phyloP scores from a whole-genome alignment of 345 rosid species.

The Carallia pectinifolia region DNA sequence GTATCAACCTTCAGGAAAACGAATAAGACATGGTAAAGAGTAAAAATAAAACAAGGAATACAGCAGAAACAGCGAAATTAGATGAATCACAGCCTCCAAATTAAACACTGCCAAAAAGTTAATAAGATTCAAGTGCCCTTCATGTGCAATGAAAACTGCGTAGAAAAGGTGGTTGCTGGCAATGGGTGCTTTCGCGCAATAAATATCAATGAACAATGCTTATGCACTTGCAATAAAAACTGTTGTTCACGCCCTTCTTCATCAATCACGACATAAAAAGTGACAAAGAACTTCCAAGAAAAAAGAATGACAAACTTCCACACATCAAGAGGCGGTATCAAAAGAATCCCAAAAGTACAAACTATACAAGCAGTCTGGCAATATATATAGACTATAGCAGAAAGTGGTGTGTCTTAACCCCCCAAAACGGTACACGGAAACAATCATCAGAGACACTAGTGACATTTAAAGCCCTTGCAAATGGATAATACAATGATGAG shows the following conservation, averaged over 20 bases:
- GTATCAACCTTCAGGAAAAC: no score
- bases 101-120: no score
- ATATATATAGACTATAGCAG: constrained; percentile 14
- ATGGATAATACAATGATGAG: constrained; percentile 55
- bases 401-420: constrained; percentile 3
- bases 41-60: no score
- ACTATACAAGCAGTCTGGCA: constrained; percentile 37
- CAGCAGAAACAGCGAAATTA: no score
- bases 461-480: constrained; percentile 43
- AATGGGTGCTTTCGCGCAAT: no score
- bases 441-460: constrained; percentile 7
- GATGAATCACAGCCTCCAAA: no score
- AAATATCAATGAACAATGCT: no score
- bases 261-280: background rate
- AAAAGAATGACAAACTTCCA: constrained; percentile 19
- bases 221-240: no score
- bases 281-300: constrained; percentile 5
- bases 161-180: no score
- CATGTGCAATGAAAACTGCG: no score
- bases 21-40: no score
- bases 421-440: constrained; percentile 10
- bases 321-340: constrained; percentile 17
- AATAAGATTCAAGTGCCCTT: no score
- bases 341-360: constrained; percentile 25
- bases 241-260: background rate